Conservation (phyloP, 2,329 filamentous ascomycete genomes). For the Beauveria brongniartii region DNA sequence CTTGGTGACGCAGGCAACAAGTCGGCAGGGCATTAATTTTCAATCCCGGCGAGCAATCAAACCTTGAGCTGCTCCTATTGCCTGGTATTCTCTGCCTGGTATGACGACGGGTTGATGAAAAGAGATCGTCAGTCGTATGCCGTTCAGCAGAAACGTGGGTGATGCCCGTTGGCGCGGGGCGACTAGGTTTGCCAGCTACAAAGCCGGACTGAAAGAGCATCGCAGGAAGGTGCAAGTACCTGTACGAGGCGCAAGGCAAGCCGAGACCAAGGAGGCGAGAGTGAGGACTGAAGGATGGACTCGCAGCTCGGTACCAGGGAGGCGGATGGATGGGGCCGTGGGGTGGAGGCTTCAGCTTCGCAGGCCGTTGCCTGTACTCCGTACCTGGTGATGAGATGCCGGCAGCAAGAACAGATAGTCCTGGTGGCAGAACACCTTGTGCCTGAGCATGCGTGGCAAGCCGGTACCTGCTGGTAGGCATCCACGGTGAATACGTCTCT, state of each 20-base stretch:
- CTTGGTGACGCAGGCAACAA: not conserved
- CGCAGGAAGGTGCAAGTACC: not conserved
- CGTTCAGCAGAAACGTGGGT: not conserved
- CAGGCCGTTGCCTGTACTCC: not conserved
- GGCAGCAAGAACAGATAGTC: not conserved
- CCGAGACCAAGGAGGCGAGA: not conserved
- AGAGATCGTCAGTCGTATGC: not conserved
- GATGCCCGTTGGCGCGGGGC: not conserved
- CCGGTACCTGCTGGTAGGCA: not conserved
- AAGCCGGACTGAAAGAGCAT: not conserved
- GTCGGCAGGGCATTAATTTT: not conserved
- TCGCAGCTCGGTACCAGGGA: not conserved
- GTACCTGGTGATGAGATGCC: not conserved
- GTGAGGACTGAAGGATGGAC: not conserved
- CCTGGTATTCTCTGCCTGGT: not conserved
- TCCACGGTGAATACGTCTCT: not conserved
- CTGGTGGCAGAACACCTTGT: not conserved
- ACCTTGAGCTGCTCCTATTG: no score
- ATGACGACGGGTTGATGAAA: not conserved
- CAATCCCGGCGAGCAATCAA: not conserved
- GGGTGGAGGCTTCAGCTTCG: conserved; percentile 1
- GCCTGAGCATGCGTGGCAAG: not conserved
- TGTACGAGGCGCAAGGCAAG: not conserved
- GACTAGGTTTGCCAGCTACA: no score
- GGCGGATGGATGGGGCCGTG: not conserved